Conservation (phyloP, 2,329 filamentous ascomycete species). For the Colletotrichum truncatum region DNA sequence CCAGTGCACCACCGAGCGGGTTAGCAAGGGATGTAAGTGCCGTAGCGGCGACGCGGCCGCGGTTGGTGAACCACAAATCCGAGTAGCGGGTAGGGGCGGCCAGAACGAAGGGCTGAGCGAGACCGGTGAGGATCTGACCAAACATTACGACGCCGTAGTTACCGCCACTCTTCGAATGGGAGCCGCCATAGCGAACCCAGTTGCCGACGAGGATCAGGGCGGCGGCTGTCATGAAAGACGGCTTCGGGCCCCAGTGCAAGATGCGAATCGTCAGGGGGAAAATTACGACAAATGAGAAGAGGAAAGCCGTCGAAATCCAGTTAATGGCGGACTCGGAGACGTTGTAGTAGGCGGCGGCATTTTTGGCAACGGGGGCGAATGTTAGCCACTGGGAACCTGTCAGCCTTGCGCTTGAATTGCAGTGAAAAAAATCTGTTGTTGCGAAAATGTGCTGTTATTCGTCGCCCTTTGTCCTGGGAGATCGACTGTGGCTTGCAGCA, state of each 20-base stretch:
- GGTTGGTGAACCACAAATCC: slow-evolving; percentile 91
- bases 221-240: slow-evolving; percentile 78
- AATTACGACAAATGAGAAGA: slow-evolving; percentile 82
- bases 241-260: slow-evolving; percentile 82
- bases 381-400: slow-evolving; percentile 78
- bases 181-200: slow-evolving; percentile 89
- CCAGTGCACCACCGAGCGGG: slow-evolving; percentile 87
- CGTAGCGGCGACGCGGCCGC: slow-evolving; percentile 86
- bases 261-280: slow-evolving; percentile 80
- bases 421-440: not conserved
- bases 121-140: slow-evolving; percentile 88
- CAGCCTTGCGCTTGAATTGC: not conserved
- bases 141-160: slow-evolving; percentile 84
- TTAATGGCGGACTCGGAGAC: slow-evolving; percentile 83
- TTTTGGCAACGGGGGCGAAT: slow-evolving; percentile 83
- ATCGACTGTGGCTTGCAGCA: not conserved
- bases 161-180: slow-evolving; percentile 59
- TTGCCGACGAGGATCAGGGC: slow-evolving; percentile 82
- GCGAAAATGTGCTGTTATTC: not conserved
- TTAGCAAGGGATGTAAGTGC: slow-evolving; percentile 88
- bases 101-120: slow-evolving; percentile 92
- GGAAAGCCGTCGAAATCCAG: slow-evolving; percentile 89
- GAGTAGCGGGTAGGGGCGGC: slow-evolving; percentile 90
- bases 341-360: slow-evolving; percentile 78
- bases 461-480: not conserved